These are phyloP conservation scores for Tetradesmus lagerheimii DNA, from an alignment of 139 green algal genomes.

Conservation along the genomic window DNA sequence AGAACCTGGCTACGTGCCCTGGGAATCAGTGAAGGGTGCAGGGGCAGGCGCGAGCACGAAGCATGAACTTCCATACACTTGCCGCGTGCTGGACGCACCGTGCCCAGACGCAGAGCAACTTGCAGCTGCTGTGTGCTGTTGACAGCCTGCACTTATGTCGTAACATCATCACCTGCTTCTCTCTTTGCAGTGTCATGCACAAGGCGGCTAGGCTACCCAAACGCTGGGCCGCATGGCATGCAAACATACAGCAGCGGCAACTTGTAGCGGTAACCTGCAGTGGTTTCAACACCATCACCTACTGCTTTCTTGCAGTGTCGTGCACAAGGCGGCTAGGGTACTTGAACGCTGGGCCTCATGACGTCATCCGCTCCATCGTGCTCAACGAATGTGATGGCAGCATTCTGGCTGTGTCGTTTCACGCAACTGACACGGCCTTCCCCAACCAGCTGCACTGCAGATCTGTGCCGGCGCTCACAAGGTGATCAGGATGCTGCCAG, in stretches of 20 bases:
- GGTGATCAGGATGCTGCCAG: not conserved
- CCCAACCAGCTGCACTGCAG: conserved; percentile 33
- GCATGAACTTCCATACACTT: too few relatives aligned
- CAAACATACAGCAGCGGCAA: too few relatives aligned
- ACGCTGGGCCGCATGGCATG: too few relatives aligned
- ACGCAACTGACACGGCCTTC: conserved; percentile 8
- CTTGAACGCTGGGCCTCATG: conserved; percentile 22
- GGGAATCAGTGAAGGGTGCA: not conserved
- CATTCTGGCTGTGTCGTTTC: conserved; percentile 15
- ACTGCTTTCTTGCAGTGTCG: not conserved
- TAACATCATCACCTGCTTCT: too few relatives aligned
- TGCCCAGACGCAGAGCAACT: too few relatives aligned
- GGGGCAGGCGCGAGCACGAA: not conserved
- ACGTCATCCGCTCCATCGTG: conserved; percentile 29
- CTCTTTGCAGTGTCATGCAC: too few relatives aligned
- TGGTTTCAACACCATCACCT: not conserved
- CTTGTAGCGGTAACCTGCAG: too few relatives aligned
- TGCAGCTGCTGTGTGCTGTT: too few relatives aligned
- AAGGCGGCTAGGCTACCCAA: too few relatives aligned
- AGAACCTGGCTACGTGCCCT: too few relatives aligned
- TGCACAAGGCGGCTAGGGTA: not conserved
- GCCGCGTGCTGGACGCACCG: too few relatives aligned
- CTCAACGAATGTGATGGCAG: conserved; percentile 21
- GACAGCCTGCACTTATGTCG: too few relatives aligned
- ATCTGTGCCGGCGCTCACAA: not conserved